phyloP scores from a whole-genome alignment of 441 rosid genomes.

The Erodium texanum region DNA sequence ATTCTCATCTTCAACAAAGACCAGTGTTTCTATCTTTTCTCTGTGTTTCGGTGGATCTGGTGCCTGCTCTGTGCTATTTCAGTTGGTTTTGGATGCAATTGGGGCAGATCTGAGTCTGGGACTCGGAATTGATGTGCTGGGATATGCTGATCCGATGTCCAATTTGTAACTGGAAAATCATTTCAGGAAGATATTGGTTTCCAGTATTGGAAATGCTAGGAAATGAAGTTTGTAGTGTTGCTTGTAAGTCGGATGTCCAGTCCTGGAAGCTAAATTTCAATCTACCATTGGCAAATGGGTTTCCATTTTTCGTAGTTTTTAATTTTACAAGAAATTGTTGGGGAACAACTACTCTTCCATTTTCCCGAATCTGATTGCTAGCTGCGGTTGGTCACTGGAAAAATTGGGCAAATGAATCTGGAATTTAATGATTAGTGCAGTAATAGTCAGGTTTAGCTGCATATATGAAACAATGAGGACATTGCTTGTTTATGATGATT shows the following conservation, averaged over 20 bases:
- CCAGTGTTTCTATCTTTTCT: neutral
- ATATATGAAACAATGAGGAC: neutral
- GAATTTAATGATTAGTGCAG: neutral
- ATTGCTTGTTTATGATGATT: neutral
- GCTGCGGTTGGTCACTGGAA: neutral
- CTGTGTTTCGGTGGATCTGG: neutral
- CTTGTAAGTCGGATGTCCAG: neutral
- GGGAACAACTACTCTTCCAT: neutral
- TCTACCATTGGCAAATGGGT: neutral
- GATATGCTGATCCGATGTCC: slow-evolving; percentile 12
- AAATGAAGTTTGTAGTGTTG: neutral
- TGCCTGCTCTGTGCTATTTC: neutral
- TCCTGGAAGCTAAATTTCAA: neutral
- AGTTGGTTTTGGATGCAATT: slow-evolving; percentile 7
- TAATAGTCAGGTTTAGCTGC: neutral
- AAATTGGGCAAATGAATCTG: neutral
- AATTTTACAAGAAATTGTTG: neutral
- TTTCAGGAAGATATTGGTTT: neutral
- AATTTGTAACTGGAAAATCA: neutral
- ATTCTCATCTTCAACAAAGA: neutral
- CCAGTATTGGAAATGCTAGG: neutral
- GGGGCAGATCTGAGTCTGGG: slow-evolving; percentile 24
- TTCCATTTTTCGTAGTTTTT: neutral
- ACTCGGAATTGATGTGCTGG: neutral
- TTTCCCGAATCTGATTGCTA: neutral